Percentiles rank a stretch among this genome's conserved stretches.
Conservation (phyloP, 2,329 filamentous ascomycete species). For the Coniochaeta pulveracea region DNA sequence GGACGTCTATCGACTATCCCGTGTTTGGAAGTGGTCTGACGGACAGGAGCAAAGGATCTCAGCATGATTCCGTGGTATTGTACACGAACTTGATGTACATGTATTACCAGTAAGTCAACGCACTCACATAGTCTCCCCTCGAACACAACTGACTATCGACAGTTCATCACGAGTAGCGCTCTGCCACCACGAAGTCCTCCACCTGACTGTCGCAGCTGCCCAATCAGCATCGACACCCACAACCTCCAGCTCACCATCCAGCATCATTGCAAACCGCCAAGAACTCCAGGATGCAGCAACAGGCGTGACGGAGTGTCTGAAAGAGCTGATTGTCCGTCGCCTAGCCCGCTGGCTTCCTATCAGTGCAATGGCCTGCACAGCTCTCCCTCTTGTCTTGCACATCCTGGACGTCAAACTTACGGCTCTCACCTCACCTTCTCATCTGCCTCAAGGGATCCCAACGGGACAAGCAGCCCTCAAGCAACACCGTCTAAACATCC, state of each 20-base stretch:
- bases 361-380: constrained; percentile 28
- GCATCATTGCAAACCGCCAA: constrained; percentile 26
- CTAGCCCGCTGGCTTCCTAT: constrained; percentile 34
- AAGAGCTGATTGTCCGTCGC: constrained; percentile 32
- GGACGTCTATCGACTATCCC: constrained; percentile 24
- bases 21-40: constrained; percentile 21
- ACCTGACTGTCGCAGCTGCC: constrained; percentile 28
- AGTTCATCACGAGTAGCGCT: constrained; percentile 31
- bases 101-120: constrained; percentile 38
- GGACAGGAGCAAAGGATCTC: constrained; percentile 15
- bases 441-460: constrained; percentile 13
- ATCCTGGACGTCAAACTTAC: constrained; percentile 25
- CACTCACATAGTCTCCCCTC: background rate
- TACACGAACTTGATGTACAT: constrained; percentile 38
- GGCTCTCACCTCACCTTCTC: no score
- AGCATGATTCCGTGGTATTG: constrained; percentile 29
- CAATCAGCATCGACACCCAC: constrained; percentile 22
- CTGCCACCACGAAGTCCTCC: constrained; percentile 33
- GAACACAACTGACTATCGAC: background rate
- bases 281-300: constrained; percentile 32
- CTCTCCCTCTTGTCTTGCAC: constrained; percentile 23
- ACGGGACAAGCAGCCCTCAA: constrained; percentile 23
- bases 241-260: constrained; percentile 17
- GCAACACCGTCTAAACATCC: constrained; percentile 29
- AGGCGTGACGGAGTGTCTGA: constrained; percentile 31